Evolutionary conservation across 108 stramenopile genomes (phyloP).

Genomic region (Skeletonema tropicum): DNA sequence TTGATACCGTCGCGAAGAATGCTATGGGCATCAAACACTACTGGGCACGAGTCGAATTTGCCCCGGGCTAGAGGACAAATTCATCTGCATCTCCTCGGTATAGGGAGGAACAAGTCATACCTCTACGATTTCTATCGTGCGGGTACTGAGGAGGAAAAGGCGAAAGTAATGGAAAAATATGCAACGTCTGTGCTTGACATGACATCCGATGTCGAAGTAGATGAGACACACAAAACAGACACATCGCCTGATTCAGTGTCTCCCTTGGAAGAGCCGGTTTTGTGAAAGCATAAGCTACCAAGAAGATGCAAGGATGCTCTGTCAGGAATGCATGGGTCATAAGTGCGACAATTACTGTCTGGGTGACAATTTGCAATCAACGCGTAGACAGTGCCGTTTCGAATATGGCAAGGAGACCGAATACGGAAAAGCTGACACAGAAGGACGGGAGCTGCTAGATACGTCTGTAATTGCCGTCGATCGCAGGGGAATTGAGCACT

Average conservation of each 20-base stretch:
- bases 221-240: no score
- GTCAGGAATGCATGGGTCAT: no score
- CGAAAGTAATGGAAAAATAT: slow-evolving; percentile 8
- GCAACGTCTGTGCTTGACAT: slow-evolving; percentile 10
- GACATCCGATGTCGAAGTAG: slow-evolving; percentile 17
- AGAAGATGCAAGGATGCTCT: no score
- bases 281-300: no score
- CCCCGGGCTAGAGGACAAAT: slow-evolving; percentile 26
- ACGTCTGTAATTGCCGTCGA: background rate
- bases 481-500: background rate
- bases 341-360: no score
- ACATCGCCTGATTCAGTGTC: no score
- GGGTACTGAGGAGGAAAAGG: slow-evolving; percentile 5
- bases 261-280: no score
- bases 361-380: no score
- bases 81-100: slow-evolving; percentile 30
- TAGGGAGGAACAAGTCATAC: slow-evolving; percentile 17
- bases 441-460: background rate
- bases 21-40: slow-evolving; percentile 23
- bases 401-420: slow-evolving; percentile 3
- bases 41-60: slow-evolving; percentile 36
- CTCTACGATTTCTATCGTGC: slow-evolving; percentile 19
- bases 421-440: background rate
- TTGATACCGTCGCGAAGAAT: slow-evolving; percentile 20
- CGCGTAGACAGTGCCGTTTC: no score